phyloP scores from a whole-genome alignment of 805 yeast genomes.

The Cyberlindnera amylophila region DNA sequence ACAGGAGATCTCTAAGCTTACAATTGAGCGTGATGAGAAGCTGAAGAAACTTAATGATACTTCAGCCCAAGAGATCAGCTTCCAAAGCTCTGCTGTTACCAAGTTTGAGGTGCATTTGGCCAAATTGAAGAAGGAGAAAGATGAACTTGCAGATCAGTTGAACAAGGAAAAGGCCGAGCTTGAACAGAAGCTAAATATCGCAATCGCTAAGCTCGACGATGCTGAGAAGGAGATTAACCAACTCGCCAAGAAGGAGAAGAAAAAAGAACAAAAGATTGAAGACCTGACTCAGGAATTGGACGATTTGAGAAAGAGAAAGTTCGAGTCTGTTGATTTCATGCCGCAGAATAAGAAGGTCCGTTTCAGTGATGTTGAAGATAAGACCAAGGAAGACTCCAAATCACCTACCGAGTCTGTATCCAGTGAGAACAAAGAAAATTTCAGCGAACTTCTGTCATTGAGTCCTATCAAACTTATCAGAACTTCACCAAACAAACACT shows the following conservation, averaged over 20 bases:
- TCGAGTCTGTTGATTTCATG: slow-evolving; percentile 3
- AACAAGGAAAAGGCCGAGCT: background rate
- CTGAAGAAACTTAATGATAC: background rate
- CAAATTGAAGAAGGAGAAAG: background rate
- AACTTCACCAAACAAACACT: slow-evolving; percentile 20
- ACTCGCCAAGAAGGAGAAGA: slow-evolving; percentile 15
- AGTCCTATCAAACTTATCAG: slow-evolving; percentile 18
- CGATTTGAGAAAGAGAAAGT: slow-evolving; percentile 17
- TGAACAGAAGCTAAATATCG: slow-evolving; percentile 4
- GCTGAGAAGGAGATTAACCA: slow-evolving; percentile 14
- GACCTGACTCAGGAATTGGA: slow-evolving; percentile 10
- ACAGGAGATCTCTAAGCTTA: background rate
- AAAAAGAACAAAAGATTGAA: slow-evolving; percentile 13
- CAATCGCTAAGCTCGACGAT: slow-evolving; percentile 10
- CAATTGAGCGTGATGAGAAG: background rate
- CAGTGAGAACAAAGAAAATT: slow-evolving; percentile 9
- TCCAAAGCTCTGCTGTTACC: background rate
- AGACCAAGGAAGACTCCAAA: slow-evolving; percentile 3
- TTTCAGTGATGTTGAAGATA: slow-evolving; percentile 15
- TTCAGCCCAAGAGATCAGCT: background rate
- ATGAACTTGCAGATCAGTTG: background rate
- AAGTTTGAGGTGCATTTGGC: background rate
- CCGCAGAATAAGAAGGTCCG: slow-evolving; percentile 14
- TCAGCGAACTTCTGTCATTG: slow-evolving; percentile 7
- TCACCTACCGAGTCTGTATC: too few relatives aligned